These are phyloP conservation scores for Paragyromitra xinjiangensis DNA, from an alignment of 495 filamentous ascomycete genomes.

Conservation along the genomic window DNA sequence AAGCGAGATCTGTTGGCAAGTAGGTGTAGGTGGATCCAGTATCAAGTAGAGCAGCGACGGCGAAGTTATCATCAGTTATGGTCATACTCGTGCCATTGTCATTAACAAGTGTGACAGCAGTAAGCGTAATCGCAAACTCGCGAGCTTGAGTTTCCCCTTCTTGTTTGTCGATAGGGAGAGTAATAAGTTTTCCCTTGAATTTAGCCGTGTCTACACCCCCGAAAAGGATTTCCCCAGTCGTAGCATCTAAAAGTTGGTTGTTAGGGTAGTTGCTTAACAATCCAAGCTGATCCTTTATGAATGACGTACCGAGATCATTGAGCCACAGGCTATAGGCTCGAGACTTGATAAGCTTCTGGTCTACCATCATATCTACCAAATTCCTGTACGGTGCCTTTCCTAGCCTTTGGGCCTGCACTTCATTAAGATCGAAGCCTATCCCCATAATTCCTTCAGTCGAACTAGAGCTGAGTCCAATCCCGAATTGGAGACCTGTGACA, in stretches of 20 bases:
- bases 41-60: conserved; percentile 80
- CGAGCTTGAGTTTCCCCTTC: conserved; percentile 64
- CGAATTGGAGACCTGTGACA: conserved; percentile 79
- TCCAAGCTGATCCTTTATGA: neutral
- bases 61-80: conserved; percentile 64
- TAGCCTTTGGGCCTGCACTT: conserved; percentile 75
- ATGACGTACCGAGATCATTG: conserved; percentile 71
- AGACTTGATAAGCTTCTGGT: conserved; percentile 74
- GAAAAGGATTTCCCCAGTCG: conserved; percentile 84
- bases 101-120: conserved; percentile 63
- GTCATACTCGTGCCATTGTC: conserved; percentile 53
- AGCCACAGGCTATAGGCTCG: conserved; percentile 91
- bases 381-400: conserved; percentile 74
- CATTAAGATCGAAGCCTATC: conserved; percentile 85
- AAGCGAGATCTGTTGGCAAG: conserved; percentile 74
- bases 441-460: conserved; percentile 85
- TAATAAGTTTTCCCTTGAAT: conserved; percentile 74
- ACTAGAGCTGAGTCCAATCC: conserved; percentile 78
- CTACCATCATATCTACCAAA: conserved; percentile 76
- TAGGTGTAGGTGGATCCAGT: conserved; percentile 92
- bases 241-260: conserved; percentile 62
- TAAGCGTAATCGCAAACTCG: conserved; percentile 85
- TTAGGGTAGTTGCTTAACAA: neutral
- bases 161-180: conserved; percentile 75
- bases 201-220: conserved; percentile 88